Percentiles rank a stretch among this genome's conserved stretches.
phyloP scores from a whole-genome alignment of 768 basidiomycete species.

The Brasilioporus rufonigricans region DNA sequence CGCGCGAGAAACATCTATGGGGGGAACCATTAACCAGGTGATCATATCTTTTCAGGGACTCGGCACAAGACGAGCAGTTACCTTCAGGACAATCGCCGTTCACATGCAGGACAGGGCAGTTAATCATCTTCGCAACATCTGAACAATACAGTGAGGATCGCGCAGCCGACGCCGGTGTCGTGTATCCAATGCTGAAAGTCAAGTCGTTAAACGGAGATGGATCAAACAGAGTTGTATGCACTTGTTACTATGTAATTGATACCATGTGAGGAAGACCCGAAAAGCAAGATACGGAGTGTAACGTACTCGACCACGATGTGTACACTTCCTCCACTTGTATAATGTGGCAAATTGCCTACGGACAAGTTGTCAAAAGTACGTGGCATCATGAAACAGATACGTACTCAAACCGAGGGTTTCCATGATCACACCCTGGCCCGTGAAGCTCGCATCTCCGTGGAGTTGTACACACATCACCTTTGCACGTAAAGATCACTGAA shows the following conservation, averaged over 20 bases:
- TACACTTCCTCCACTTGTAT: conserved; percentile 85
- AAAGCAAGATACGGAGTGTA: neutral
- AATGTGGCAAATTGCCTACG: conserved; percentile 84
- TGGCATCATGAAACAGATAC: conserved; percentile 18
- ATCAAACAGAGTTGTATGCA: conserved; percentile 23
- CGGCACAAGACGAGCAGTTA: conserved; percentile 1
- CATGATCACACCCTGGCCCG: conserved; percentile 89
- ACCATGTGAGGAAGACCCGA: neutral
- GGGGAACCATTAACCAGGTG: neutral
- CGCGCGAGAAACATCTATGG: conserved; percentile 77
- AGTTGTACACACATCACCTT: conserved; percentile 86
- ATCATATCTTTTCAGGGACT: neutral
- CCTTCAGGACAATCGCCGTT: conserved; percentile 93
- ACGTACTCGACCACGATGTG: conserved; percentile 90
- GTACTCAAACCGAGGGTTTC: conserved; percentile 80
- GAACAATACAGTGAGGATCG: conserved; percentile 88
- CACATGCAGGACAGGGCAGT: conserved; percentile 84
- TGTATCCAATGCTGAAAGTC: conserved; percentile 79
- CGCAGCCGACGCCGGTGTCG: conserved; percentile 81
- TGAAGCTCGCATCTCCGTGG: conserved; percentile 90
- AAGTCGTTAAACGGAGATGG: neutral
- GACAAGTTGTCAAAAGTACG: neutral
- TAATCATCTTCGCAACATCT: conserved; percentile 87
- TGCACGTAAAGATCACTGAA: conserved; percentile 33
- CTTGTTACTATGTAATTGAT: conserved; percentile 51